Evolutionary conservation across 1,284 basidiomycete genomes (phyloP), one percentile per base, ranked within the genome.

Genomic region (Cutaneotrichosporon sp.): DNA sequence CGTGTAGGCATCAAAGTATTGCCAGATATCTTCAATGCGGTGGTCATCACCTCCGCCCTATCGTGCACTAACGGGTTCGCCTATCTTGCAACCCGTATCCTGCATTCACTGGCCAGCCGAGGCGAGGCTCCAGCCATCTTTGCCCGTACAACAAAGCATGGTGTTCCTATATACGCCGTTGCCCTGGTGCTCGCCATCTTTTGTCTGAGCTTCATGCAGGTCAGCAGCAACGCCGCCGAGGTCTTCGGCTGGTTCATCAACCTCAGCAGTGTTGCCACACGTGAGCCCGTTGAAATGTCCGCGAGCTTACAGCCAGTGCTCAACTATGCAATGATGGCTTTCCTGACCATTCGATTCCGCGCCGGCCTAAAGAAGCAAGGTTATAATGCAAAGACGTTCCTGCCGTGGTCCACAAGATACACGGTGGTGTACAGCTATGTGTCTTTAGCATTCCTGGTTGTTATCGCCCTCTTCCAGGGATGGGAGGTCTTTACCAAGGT

Each of bases 171-270:
- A 50, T 76, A 83, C 14, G 80, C 87, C 10, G 77, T 94, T 48
- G 62, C 80, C 3, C 80, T 85, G 61, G 83, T 82, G 61, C 77
- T 83, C 8, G 58, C 76, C n/a, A 88, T 96, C 66, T 57, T 75
- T 52, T 62, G 72, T n/a, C 70, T 80, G 30, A 72, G 86, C 2
- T 93, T 75, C 66, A 81, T 84, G 79, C 56, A 58, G 21, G 49
- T 67, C n/a, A 55, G 50, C 30, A 80, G 77, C 38, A 81, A 81
- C 45, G 80, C 85, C 5, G 83, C 84, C 35, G 77, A 71, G 38
- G 86, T 90, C 39, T 89, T 94, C 70, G 72, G 73, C 26, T 91
- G 87, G 84, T 84, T 91, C 61, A 59, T 59, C 57, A 59, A 61
- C 51, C 46, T 58, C 34, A 49, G 45, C 35, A 54, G 54, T 44